phyloP scores from a whole-genome alignment of 2,329 filamentous ascomycete genomes.

The Colletotrichum ledebouriae region DNA sequence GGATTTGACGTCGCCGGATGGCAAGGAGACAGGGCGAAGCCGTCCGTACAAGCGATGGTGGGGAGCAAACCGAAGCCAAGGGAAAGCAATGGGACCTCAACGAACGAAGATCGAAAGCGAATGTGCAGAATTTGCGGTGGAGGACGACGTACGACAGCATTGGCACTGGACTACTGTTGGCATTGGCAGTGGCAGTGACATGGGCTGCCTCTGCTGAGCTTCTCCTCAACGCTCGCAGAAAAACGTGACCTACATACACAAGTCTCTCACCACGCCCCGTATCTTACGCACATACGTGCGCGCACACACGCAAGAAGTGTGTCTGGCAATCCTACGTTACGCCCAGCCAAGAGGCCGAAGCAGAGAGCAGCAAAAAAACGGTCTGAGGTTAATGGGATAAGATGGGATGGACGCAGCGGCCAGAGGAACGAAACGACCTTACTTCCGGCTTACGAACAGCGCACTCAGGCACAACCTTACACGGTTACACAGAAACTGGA shows the following conservation, averaged over 20 bases:
- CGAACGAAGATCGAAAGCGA: constrained; percentile 5
- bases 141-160: constrained; percentile 17
- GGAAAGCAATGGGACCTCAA: constrained; percentile 5
- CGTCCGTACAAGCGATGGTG: constrained; percentile 31
- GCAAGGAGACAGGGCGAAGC: constrained; percentile 34
- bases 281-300: constrained; percentile 1
- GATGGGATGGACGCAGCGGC: constrained; percentile 33
- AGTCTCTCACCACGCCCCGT: background rate
- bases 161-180: constrained; percentile 10
- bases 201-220: constrained; percentile 34
- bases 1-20: constrained; percentile 37
- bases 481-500: constrained; percentile 21
- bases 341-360: constrained; percentile 36
- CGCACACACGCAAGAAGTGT: constrained; percentile 15
- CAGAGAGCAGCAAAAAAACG: constrained; percentile 23
- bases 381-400: constrained; percentile 31
- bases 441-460: constrained; percentile 6
- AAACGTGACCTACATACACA: constrained; percentile 33
- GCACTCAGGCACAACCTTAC: constrained; percentile 39
- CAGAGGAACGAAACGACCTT: background rate
- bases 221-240: constrained; percentile 13
- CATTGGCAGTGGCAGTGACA: constrained; percentile 31
- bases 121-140: constrained; percentile 16
- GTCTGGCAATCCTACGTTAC: constrained; percentile 33
- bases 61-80: constrained; percentile 10